Percentiles rank a stretch among this genome's conserved stretches.
Evolutionary conservation across 2,329 filamentous ascomycete genomes (phyloP).

Genomic region (Chaetomiaceae sp.): DNA sequence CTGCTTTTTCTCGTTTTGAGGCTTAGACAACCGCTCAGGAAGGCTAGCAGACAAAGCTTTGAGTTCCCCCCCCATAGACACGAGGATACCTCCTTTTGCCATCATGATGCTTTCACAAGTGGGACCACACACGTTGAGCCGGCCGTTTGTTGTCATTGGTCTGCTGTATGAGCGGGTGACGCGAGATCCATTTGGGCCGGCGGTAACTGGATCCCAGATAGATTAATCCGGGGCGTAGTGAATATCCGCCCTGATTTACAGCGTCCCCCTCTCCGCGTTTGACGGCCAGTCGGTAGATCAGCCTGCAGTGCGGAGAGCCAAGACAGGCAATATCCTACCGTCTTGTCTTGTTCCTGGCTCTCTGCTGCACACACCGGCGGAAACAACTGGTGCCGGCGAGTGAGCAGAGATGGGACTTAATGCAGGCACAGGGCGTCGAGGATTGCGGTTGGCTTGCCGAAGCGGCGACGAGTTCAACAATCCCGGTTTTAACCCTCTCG

Average conservation of each 20-base stretch:
- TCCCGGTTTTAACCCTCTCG: background rate
- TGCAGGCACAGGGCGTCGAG: background rate
- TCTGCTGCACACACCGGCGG: background rate
- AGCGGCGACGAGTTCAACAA: background rate
- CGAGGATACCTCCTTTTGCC: too few relatives aligned
- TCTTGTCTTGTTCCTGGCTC: background rate
- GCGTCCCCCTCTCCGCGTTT: constrained; percentile 2
- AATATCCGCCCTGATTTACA: constrained; percentile 10
- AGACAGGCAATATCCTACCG: constrained; percentile 3
- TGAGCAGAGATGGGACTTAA: too few relatives aligned
- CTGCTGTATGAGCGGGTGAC: background rate
- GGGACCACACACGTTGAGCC: too few relatives aligned
- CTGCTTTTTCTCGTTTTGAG: too few relatives aligned
- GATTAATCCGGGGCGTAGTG: constrained; percentile 10
- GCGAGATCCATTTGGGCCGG: constrained; percentile 3
- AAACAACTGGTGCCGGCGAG: background rate
- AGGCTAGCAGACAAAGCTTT: too few relatives aligned
- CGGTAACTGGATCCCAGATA: constrained; percentile 7
- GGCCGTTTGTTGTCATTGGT: background rate
- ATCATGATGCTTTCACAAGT: too few relatives aligned
- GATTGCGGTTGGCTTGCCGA: background rate
- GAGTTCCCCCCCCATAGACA: too few relatives aligned
- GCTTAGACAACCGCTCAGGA: background rate
- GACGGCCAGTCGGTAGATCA: constrained; percentile 5
- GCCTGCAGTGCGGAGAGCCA: constrained; percentile 4